Conservation (phyloP, 257 asterid genomes). For the Ligustrum vulgare region DNA sequence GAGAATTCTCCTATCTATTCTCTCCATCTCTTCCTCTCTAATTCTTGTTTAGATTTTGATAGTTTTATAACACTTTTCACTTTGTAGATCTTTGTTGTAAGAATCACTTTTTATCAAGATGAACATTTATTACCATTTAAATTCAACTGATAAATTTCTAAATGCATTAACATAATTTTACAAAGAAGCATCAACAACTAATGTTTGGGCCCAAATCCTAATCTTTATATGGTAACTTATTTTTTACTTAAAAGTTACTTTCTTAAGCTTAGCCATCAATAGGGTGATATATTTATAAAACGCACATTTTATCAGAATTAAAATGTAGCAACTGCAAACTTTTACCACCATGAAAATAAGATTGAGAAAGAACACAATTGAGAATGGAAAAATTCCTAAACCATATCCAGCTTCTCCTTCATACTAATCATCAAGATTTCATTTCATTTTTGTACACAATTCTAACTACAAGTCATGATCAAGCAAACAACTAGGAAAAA, state of each 20-base stretch:
- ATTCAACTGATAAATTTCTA: not conserved
- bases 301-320: not conserved
- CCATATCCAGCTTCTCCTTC: conserved; percentile 8
- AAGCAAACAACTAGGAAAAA: conserved; percentile 12
- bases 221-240: not conserved
- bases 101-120: not conserved
- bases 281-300: not conserved
- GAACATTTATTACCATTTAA: not conserved
- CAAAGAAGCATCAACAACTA: not conserved
- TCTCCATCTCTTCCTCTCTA: too few species aligned
- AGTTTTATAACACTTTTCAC: not conserved
- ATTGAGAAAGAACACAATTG: not conserved
- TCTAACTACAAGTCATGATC: conserved; percentile 24
- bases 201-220: not conserved
- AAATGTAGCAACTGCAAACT: not conserved
- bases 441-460: conserved; percentile 32
- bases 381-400: conserved; percentile 10
- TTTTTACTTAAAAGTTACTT: not conserved
- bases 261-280: not conserved
- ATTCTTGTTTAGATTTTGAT: too few species aligned
- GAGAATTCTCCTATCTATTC: too few species aligned
- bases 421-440: conserved; percentile 28
- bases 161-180: not conserved
- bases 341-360: not conserved
- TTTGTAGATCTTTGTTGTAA: too few species aligned